A percentile compares a stretch with the other conserved stretches of the same genome.
Conservation (phyloP, 2,329 filamentous ascomycete genomes). For the Trichoderma semiorbis region DNA sequence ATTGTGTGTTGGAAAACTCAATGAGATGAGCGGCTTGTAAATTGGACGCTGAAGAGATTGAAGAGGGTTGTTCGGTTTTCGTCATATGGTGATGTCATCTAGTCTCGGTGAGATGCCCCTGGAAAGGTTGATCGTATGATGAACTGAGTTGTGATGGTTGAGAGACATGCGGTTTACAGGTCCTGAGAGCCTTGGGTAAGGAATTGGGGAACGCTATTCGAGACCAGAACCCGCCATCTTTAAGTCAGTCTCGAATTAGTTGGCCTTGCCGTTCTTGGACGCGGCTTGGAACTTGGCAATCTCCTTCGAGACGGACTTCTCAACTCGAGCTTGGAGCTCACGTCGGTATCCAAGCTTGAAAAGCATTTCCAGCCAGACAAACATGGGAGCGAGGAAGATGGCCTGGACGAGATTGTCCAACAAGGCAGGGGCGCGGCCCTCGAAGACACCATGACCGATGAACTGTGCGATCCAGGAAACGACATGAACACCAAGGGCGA, state of each 20-base stretch:
- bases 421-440: constrained; percentile 81
- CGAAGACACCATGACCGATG: constrained; percentile 83
- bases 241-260: constrained; percentile 32
- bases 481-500: constrained; percentile 65
- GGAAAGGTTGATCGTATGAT: background rate
- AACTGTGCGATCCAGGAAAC: constrained; percentile 87
- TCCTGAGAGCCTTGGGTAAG: background rate
- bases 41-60: background rate
- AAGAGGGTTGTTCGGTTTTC: background rate
- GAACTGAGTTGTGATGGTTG: background rate
- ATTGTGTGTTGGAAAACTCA: background rate
- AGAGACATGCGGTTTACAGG: background rate
- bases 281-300: constrained; percentile 68
- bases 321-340: constrained; percentile 77
- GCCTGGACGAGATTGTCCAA: constrained; percentile 91
- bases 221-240: background rate
- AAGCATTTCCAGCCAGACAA: constrained; percentile 93
- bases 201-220: background rate
- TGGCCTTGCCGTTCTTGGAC: constrained; percentile 53
- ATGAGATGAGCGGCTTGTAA: background rate
- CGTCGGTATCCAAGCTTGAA: constrained; percentile 89
- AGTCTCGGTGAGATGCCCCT: background rate
- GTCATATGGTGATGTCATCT: background rate
- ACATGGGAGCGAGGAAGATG: constrained; percentile 88
- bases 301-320: constrained; percentile 71